Percentiles rank a stretch among this genome's conserved stretches.
Conservation (phyloP, 2,329 filamentous ascomycete genomes). For the Grosmannia penicillata region DNA sequence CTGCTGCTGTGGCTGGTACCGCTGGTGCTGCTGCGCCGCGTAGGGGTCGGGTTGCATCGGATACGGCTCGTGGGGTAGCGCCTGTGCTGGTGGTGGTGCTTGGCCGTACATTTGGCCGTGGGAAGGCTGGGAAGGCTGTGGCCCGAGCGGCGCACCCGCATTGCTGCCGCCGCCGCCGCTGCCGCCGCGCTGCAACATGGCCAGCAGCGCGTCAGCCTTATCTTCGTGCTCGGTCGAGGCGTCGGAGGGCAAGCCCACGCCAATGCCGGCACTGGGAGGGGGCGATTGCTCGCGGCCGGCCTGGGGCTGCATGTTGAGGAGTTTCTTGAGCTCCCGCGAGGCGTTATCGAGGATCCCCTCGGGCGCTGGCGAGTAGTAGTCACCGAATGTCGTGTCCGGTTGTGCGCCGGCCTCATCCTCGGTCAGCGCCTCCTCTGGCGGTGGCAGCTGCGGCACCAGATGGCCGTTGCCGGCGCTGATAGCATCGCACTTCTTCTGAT, state of each 20-base stretch:
- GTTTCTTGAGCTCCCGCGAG: conserved; percentile 34
- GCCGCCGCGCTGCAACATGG: conserved; percentile 30
- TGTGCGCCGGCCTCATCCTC: conserved; percentile 45
- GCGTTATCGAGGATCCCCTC: conserved; percentile 35
- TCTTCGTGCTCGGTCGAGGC: conserved; percentile 15
- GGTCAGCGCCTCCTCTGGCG: conserved; percentile 40
- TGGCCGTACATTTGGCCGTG: conserved; percentile 33
- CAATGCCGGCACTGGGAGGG: conserved; percentile 1
- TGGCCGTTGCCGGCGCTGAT: conserved; percentile 26
- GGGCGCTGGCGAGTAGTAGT: conserved; percentile 18
- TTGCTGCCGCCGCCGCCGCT: conserved; percentile 2
- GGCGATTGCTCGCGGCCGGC: not conserved
- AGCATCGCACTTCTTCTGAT: conserved; percentile 61
- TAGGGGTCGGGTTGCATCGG: conserved; percentile 30
- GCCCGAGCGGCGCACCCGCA: not conserved
- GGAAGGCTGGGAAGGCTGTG: conserved; percentile 27
- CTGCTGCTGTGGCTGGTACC: not conserved
- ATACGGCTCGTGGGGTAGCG: conserved; percentile 33
- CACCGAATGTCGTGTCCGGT: conserved; percentile 18
- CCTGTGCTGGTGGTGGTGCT: conserved; percentile 36
- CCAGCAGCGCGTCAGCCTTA: conserved; percentile 37
- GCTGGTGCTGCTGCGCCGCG: conserved; percentile 5
- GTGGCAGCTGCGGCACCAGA: conserved; percentile 21
- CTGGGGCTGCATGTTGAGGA: conserved; percentile 38
- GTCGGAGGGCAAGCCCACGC: conserved; percentile 9